Conservation (phyloP, 352 stramenopile genomes). For the Globisporangium irregulare region DNA sequence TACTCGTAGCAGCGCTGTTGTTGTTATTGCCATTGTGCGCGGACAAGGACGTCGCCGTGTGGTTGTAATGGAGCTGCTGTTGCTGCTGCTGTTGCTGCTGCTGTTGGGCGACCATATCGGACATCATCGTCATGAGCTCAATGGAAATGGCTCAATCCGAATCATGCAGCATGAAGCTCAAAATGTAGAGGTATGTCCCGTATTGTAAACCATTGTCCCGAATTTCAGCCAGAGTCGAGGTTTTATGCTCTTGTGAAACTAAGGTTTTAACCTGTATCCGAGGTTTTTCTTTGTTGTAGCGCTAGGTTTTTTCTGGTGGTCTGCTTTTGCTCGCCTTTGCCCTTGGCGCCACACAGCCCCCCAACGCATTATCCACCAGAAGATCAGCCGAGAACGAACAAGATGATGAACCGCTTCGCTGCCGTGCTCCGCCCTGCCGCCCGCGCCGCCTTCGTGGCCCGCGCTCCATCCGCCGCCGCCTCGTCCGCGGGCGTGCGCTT, state of each 20-base stretch:
- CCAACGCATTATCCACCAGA: constrained; percentile 12
- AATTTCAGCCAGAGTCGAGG: too few relatives aligned
- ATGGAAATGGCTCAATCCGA: neutral
- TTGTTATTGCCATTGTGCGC: neutral
- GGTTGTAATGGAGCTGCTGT: neutral
- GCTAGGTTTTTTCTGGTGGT: neutral
- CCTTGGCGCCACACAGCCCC: neutral
- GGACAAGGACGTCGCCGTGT: neutral
- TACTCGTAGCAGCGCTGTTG: neutral
- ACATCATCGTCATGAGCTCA: neutral
- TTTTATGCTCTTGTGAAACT: too few relatives aligned
- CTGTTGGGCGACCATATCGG: constrained; percentile 11
- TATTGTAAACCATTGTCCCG: too few relatives aligned
- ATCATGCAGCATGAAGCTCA: too few relatives aligned
- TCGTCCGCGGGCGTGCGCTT: constrained; percentile 40
- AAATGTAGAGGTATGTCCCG: neutral
- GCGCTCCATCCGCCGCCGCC: constrained; percentile 25
- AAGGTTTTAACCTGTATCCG: too few relatives aligned
- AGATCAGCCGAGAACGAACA: constrained; percentile 24
- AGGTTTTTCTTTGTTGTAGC: too few relatives aligned
- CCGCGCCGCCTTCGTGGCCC: constrained; percentile 42
- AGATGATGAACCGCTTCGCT: constrained; percentile 85
- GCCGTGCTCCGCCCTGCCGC: constrained; percentile 65
- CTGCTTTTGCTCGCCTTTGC: neutral
- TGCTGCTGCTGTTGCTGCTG: constrained; percentile 20